Evolutionary conservation across 805 yeast species (phyloP), one percentile per base, ranked within the genome.

Genomic region (Millerozyma miso): DNA sequence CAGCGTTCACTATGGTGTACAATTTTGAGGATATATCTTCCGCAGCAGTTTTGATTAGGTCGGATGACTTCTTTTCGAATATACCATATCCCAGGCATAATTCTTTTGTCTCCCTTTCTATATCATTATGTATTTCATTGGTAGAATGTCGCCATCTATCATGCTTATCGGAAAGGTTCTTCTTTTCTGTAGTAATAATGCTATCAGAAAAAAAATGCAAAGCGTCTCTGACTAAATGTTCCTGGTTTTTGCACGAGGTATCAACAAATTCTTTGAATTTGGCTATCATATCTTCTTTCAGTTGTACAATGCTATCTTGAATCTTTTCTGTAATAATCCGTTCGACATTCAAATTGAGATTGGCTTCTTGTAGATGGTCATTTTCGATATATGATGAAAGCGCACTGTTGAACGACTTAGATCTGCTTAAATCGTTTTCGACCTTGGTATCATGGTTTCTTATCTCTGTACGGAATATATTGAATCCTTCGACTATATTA

Each of bases 301-400:
- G 37, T n/a, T 31, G 15, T 4, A 33, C 13, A 5, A 45, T 14
- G 19, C 36, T 41, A 3, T 41, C 33, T 13, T 45, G 31, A 13
- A 45, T 42, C 33, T 34, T 38, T 15, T 41, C 42, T n/a, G 36
- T 19, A 8, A 45, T 26, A 3, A 36, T 36, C 5, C 26, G 33
- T 6, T 41, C 18, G 5, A 39, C 39, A 16, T 32, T 3, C 17
- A 37, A 15, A 14, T 34, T 33, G 31, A 37, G 33, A 15, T 18
- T 31, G 14, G 34, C 15, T 19, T 32, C 8, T 31, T 33, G 40
- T 31, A 55, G 43, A 35, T 49, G 49, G 16, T 54, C 52, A 12
- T 51, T 48, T 29, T 36, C 33, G 15, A 55, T 45, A 33, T 46
- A 55, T 3, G 47, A 47, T 6, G 53, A 40, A 3, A 55, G 23